A percentile compares a stretch with the other conserved stretches of the same genome.
Conservation (phyloP, 140 eudicot species). For the Bidens hawaiensis region DNA sequence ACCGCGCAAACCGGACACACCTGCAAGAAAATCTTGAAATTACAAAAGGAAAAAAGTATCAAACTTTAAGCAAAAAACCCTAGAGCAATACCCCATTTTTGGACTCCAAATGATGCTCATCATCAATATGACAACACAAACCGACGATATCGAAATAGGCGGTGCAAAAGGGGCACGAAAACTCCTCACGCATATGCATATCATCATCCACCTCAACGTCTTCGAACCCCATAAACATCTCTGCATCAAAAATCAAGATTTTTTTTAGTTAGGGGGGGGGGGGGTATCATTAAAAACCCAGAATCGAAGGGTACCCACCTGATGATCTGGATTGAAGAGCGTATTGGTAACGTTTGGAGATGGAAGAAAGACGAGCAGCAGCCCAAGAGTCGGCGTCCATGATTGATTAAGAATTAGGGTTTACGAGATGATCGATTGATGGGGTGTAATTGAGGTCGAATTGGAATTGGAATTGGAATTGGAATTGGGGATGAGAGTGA, state of each 20-base stretch:
- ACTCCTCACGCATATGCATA: slow-evolving; percentile 73
- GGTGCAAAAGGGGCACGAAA: slow-evolving; percentile 81
- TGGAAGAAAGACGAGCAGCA: slow-evolving; percentile 73
- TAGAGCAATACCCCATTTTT: slow-evolving; percentile 92
- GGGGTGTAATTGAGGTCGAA: not conserved
- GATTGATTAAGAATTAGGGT: slow-evolving; percentile 17
- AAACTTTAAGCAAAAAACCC: not conserved
- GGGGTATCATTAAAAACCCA: too few species aligned
- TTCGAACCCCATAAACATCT: slow-evolving; percentile 10
- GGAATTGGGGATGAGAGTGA: not conserved
- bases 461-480: not conserved
- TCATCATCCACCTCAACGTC: slow-evolving; percentile 47
- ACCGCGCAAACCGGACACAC: slow-evolving; percentile 93
- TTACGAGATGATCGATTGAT: not conserved
- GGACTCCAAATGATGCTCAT: slow-evolving; percentile 78
- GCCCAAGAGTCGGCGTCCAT: slow-evolving; percentile 94
- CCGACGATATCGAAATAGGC: slow-evolving; percentile 85
- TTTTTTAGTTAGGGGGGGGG: too few species aligned
- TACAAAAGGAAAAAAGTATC: not conserved
- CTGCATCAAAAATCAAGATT: slow-evolving; percentile 10
- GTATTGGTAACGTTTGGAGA: slow-evolving; percentile 72
- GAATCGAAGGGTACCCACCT: slow-evolving; percentile 27
- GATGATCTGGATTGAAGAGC: slow-evolving; percentile 65
- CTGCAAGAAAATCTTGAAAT: slow-evolving; percentile 31
- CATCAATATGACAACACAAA: slow-evolving; percentile 92